Base-by-base conservation (phyloP, 1,284 basidiomycete species). In the Vanrija sp. region DNA sequence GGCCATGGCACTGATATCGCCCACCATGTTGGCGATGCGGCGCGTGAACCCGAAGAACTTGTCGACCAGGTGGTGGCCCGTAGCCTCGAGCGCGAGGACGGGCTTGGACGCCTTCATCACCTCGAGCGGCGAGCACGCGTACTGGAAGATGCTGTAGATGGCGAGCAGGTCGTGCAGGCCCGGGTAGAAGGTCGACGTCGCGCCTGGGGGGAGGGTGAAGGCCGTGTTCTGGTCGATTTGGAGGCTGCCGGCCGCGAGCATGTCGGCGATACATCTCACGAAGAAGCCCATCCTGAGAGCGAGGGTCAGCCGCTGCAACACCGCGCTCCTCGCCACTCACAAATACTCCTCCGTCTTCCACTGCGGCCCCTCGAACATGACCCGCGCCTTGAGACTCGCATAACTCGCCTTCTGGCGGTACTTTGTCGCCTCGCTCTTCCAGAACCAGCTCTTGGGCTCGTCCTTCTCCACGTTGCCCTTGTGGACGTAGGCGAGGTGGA, bases 301-400 rank as follows among this genome's bases (percentile, higher is more conserved):
- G n/a, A n/a, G 31, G 10, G 31, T 31, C 10, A 31, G 39, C 7
- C 25, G 31, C 8, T 4, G 35, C 23, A 14, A 16, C 24, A 9
- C 20, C 37, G 18, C 16, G n/a, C 6, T 23, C 3, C 3, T 38
- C 6, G 5, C 12, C 5, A 42, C 42, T 53, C 45, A 49, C 53
- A 62, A 44, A 31, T 62, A 62, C 44, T 60, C 56, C 37, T 62
- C 61, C 2, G 56, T 60, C 46, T 54, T 56, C 56, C 58, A 62
- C 27, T 50, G 31, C 14, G 38, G 50, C 23, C 53, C 51, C 10
- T 49, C 45, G 27, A 45, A 62, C 14, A 46, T 35, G 20, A 62
- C 47, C 41, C 51, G 58, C 8, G 57, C 55, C 5, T 44, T 49
- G 16, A 57, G 49, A 16, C 55, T 53, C 19, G 57, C 55, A 41